These are phyloP conservation scores for Boletus coccyginus DNA, from an alignment of 768 basidiomycete genomes.

Conservation along the genomic window DNA sequence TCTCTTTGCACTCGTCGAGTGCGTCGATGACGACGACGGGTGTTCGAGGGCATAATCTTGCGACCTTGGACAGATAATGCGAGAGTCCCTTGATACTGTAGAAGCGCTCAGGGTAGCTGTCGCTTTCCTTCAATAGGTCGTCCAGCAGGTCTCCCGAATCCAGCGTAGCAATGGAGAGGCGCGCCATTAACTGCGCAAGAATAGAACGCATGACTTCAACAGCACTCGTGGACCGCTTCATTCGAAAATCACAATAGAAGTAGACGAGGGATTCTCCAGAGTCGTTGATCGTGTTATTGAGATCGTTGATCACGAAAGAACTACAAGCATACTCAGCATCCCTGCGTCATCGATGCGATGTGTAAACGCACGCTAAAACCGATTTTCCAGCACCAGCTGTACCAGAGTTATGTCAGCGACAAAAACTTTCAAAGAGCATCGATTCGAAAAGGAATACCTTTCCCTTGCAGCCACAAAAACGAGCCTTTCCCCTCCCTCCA, in stretches of 20 bases:
- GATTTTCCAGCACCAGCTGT: too few species aligned
- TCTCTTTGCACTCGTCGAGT: conserved; percentile 15
- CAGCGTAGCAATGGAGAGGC: background rate
- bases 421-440: too few species aligned
- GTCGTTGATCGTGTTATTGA: background rate
- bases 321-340: too few species aligned
- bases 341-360: too few species aligned
- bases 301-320: too few species aligned
- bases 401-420: too few species aligned
- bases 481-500: background rate
- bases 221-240: background rate
- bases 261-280: background rate
- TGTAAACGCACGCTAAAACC: too few species aligned
- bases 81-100: conserved; percentile 1
- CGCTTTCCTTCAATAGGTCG: background rate
- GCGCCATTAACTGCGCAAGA: conserved; percentile 5
- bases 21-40: conserved; percentile 14
- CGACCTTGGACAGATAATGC: background rate
- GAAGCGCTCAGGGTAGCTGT: background rate
- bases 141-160: background rate
- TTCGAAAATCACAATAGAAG: conserved; percentile 20
- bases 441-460: conserved; percentile 8
- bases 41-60: background rate
- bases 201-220: conserved; percentile 10
- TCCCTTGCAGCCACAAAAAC: conserved; percentile 16